Evolutionary conservation across 208 protist species (phyloP).

Genomic region (Tritrichomonas foetus): DNA sequence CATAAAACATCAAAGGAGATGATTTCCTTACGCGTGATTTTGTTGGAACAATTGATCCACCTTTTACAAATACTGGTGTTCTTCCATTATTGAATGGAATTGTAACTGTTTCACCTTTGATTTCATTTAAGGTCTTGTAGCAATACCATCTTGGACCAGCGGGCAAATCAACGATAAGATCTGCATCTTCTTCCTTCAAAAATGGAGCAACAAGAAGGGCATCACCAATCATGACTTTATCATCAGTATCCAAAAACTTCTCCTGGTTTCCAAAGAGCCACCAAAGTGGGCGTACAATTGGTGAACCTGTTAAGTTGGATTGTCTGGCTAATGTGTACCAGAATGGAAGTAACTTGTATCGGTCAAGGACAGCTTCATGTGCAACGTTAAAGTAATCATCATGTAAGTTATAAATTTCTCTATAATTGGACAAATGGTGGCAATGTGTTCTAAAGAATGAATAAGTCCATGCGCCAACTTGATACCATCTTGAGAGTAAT

Average conservation of each 20-base stretch:
- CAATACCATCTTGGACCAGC: conserved; percentile 56
- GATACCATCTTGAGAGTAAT: conserved; percentile 93
- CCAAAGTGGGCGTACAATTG: conserved; percentile 80
- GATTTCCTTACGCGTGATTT: conserved; percentile 76
- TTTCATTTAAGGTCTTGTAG: conserved; percentile 59
- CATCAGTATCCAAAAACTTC: conserved; percentile 65
- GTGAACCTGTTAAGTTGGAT: conserved; percentile 68
- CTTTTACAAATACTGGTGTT: conserved; percentile 80
- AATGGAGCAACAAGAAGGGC: conserved; percentile 67
- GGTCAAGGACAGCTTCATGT: conserved; percentile 52
- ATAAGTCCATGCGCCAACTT: conserved; percentile 75
- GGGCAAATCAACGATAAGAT: conserved; percentile 71
- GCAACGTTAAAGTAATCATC: conserved; percentile 59
- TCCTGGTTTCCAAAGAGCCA: conserved; percentile 74
- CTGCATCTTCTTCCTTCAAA: conserved; percentile 23
- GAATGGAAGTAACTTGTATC: conserved; percentile 84
- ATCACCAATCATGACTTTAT: conserved; percentile 74
- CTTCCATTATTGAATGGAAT: neutral
- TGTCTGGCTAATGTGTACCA: conserved; percentile 87
- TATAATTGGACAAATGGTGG: conserved; percentile 83
- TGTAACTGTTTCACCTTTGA: neutral
- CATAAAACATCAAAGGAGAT: conserved; percentile 65
- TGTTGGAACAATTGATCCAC: conserved; percentile 77
- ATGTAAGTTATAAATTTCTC: conserved; percentile 91
- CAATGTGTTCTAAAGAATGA: conserved; percentile 94